Conservation (phyloP, 129 eudicot genomes). For the Tanacetum coccineum region DNA sequence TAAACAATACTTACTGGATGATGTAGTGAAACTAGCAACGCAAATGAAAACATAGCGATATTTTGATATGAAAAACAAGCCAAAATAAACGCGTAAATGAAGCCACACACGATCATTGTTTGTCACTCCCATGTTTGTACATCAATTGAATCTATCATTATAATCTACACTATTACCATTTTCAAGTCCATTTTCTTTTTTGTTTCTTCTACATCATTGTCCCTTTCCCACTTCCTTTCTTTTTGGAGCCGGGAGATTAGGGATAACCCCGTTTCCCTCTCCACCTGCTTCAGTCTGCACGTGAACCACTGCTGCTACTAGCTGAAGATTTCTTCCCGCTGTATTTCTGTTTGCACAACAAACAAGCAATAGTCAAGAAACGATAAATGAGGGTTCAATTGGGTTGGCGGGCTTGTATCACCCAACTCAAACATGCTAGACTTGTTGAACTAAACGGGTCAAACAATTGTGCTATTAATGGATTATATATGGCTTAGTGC, state of each 20-base stretch:
- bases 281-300: slow-evolving; percentile 35
- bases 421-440: no score
- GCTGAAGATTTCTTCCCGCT: slow-evolving; percentile 45
- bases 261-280: neutral
- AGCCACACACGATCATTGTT: slow-evolving; percentile 14
- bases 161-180: slow-evolving; percentile 31
- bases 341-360: slow-evolving; percentile 41
- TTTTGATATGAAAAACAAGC: slow-evolving; percentile 2
- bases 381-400: neutral
- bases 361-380: neutral
- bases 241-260: neutral
- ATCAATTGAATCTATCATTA: slow-evolving; percentile 23
- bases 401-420: no score
- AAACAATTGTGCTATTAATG: no score
- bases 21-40: neutral
- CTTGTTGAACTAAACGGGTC: no score
- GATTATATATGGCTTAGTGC: no score
- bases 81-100: slow-evolving; percentile 22
- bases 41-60: neutral
- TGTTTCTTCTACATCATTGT: slow-evolving; percentile 7
- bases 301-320: slow-evolving; percentile 38
- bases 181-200: slow-evolving; percentile 15
- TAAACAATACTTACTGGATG: neutral
- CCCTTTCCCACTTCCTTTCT: slow-evolving; percentile 1
- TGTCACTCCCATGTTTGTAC: slow-evolving; percentile 28